Conservation (phyloP, 768 basidiomycete species). For the Lactarius hatsudake region DNA sequence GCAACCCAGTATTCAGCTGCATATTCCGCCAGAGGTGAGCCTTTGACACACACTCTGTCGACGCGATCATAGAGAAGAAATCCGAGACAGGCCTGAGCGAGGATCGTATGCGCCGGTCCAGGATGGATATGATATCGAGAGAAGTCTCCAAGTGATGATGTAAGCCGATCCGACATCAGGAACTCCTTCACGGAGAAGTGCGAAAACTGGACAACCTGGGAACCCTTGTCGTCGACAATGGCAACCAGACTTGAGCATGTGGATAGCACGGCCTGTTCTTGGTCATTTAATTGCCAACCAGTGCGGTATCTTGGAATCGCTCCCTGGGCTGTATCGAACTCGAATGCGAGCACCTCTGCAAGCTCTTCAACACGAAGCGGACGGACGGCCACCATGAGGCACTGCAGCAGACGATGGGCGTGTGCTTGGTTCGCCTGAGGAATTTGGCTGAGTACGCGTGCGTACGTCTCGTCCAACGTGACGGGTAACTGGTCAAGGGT, state of each 20-base stretch:
- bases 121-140: too few species aligned
- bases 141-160: too few species aligned
- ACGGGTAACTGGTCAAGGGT: too few species aligned
- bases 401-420: neutral
- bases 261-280: neutral
- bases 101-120: too few species aligned
- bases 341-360: neutral
- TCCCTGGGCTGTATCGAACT: neutral
- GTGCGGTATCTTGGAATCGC: neutral
- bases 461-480: too few species aligned
- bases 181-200: too few species aligned
- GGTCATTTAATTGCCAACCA: neutral
- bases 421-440: neutral
- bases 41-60: neutral
- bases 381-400: neutral
- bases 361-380: neutral
- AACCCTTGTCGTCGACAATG: too few species aligned
- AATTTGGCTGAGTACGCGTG: neutral
- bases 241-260: neutral
- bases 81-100: neutral
- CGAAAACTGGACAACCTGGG: too few species aligned
- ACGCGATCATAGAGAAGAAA: neutral
- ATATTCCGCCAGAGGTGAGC: neutral
- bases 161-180: too few species aligned
- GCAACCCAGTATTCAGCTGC: neutral